Evolutionary conservation across 331 rosid species (phyloP), one percentile per base, ranked within the genome.

Genomic region (Cydonia oblonga): DNA sequence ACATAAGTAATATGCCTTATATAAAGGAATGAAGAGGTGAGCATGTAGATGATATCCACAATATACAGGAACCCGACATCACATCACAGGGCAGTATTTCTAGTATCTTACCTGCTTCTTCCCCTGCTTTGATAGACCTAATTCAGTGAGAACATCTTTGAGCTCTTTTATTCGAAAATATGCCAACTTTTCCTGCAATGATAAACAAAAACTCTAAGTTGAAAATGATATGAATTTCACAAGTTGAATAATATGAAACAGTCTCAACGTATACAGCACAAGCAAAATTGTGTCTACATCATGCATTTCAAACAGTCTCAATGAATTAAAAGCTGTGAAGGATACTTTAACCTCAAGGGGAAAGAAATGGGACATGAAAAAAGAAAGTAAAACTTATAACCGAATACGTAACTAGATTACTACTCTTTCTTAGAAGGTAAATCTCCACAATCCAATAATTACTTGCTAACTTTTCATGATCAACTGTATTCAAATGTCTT

Each of bases 71-170:
- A 42, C 20, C 20, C 73, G 67, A 68, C 28, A 63, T 46, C 60
- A 19, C 74, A 75, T 67, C 74, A 40, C 38, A 19, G 79, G 76
- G 42, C 9, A 49, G 40, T 66, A 64, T 56, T 73, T 73, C 65
- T 56, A 60, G 73, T 64, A 71, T 56, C 84, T 87, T 76, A 91
- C 99, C 99, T 91, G 99, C 84, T 95, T 95, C 86, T 90, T 95
- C 81, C 99, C 99, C 81, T 95, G 99, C 87, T 95, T 95, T 40
- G 99, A 91, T 58, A 90, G 91, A 68, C 97, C 92, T 76, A 95
- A 82, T 65, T 95, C 86, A 72, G 90, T 78, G 67, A 95, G 99
- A 57, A 95, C 96, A 76, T 91, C 96, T 87, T 95, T 91, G 72
- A 95, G 99, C 88, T 95, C 99, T 71, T 90, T 91, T 79, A 95